Evolutionary conservation across 176 grass and related monocot species (phyloP).

Genomic region (Eleusine indica): DNA sequence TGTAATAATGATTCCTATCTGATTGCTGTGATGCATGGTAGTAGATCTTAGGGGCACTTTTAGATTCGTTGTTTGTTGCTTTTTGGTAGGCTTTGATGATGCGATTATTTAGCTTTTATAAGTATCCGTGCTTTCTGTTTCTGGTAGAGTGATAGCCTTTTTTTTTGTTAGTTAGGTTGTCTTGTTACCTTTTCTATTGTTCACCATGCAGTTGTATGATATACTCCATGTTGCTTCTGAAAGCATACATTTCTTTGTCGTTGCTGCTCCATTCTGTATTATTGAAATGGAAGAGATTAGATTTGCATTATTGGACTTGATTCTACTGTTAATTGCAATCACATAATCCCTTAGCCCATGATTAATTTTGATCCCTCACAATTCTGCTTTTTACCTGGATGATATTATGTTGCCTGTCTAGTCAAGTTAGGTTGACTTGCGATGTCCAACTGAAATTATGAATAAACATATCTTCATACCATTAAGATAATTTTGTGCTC

Average conservation of each 20-base stretch:
- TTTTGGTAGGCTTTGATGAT: neutral
- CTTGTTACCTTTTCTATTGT: neutral
- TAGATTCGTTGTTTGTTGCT: constrained; percentile 6
- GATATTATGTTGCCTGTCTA: neutral
- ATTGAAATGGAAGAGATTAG: neutral
- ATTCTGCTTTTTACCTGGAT: neutral
- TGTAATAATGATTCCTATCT: constrained; percentile 1
- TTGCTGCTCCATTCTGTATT: neutral
- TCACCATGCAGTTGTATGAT: neutral
- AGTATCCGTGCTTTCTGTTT: constrained; percentile 23
- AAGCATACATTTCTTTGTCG: neutral
- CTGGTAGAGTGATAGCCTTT: neutral
- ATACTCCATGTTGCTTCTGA: no score
- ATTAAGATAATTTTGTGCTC: neutral
- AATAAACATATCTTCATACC: no score
- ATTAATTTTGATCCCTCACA: no score
- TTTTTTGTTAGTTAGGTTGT: constrained; percentile 15
- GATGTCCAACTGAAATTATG: neutral
- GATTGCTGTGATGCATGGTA: constrained; percentile 1
- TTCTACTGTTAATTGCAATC: neutral
- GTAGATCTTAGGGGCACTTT: constrained; percentile 23
- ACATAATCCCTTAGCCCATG: no score
- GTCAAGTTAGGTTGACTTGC: neutral
- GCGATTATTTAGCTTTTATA: constrained; percentile 17
- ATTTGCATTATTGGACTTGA: neutral